Evolutionary conservation across 306 rosid genomes (phyloP), one percentile per base, ranked within the genome.

Genomic region (Trichosanthes truncata): DNA sequence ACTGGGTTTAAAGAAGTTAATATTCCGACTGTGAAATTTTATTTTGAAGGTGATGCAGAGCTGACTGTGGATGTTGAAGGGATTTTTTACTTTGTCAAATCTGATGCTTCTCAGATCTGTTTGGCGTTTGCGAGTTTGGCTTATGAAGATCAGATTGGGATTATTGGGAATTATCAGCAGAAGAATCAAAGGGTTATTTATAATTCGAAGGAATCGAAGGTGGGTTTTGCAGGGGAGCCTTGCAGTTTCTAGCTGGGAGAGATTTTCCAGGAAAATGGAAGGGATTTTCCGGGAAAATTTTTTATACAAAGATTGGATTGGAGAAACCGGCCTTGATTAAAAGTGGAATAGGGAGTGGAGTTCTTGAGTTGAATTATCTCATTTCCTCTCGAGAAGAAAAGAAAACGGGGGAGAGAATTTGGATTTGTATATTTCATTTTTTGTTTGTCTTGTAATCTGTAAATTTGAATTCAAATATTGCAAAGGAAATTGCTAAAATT

Each of bases 101-200:
- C 83, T 5, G 95, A 94, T 82, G 86, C 78, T n/a, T 94, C 97
- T 23, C 93, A 87, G 84, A 85, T 87, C 68, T 94, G 98, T 81
- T 84, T 92, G 91, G 95, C 97, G 5, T 60, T 92, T 35, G 90
- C 97, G 33, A 89, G 97, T 74, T 87, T 91, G 74, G 75, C 84
- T 7, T 78, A 86, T 63, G 97, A 86, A 62, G 78, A 84, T 62
- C 91, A 86, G 76, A 82, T 80, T 3, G 82, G 86, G 11, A 91
- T 94, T 8, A 80, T 94, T 53, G 98, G 97, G 81, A 92, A 91
- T 79, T 92, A 86, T 77, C 98, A 92, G 86, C 98, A 94, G 84
- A 91, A 85, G 85, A 94, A 94, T 77, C 97, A 91, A 59, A 92
- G 97, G 92, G 91, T 94, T n/a, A 62, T 92, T 61, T 94, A 92